Evolutionary conservation across 768 basidiomycete species (phyloP).

Genomic region (Peribolospora baueri): DNA sequence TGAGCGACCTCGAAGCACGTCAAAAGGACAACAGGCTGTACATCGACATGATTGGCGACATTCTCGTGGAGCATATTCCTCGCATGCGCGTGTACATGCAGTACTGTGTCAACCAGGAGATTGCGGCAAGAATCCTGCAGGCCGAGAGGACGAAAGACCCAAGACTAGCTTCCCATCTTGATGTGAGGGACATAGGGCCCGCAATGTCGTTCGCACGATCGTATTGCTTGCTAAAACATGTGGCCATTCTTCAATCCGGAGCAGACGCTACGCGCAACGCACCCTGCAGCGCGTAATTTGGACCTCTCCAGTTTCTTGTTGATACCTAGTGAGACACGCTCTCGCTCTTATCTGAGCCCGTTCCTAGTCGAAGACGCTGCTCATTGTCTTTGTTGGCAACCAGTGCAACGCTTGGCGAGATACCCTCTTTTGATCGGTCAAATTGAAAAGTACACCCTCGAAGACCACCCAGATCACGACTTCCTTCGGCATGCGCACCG

Average conservation of each 20-base stretch:
- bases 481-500: slow-evolving; percentile 31
- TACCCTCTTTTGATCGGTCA: slow-evolving; percentile 67
- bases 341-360: slow-evolving; percentile 13
- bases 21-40: slow-evolving; percentile 83
- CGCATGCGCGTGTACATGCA: slow-evolving; percentile 66
- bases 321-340: slow-evolving; percentile 39
- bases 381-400: neutral
- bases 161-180: slow-evolving; percentile 37
- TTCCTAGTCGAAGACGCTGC: neutral
- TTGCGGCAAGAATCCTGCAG: slow-evolving; percentile 50
- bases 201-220: neutral
- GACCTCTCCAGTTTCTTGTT: slow-evolving; percentile 79
- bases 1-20: slow-evolving; percentile 69
- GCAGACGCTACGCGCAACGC: neutral
- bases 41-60: slow-evolving; percentile 65
- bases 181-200: slow-evolving; percentile 25
- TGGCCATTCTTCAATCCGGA: too few relatives aligned
- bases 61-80: slow-evolving; percentile 40
- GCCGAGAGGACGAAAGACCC: slow-evolving; percentile 39
- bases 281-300: neutral
- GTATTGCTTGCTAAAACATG: too few relatives aligned
- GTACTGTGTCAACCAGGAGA: slow-evolving; percentile 73
- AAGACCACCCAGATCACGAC: slow-evolving; percentile 17
- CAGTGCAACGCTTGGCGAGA: slow-evolving; percentile 57
- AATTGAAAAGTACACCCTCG: slow-evolving; percentile 58